Conservation (phyloP, 2,329 filamentous ascomycete genomes). For the Triangularia verruculosa region DNA sequence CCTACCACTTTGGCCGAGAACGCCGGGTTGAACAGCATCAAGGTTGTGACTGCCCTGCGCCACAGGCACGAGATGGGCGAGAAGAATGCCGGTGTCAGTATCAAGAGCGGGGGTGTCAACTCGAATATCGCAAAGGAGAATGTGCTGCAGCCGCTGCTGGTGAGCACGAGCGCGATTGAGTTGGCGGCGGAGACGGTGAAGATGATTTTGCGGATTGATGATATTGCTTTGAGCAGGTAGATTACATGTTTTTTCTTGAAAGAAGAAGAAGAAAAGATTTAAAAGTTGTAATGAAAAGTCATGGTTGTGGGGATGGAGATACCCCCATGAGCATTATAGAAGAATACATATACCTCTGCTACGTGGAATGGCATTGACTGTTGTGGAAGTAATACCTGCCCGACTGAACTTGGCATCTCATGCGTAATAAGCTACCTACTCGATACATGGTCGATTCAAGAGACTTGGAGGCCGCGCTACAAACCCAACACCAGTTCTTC, state of each 20-base stretch:
- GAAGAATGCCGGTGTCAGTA: slow-evolving; percentile 94
- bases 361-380: too few species aligned
- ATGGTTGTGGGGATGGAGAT: not conserved
- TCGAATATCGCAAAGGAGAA: slow-evolving; percentile 96
- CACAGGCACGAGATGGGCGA: slow-evolving; percentile 94
- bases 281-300: not conserved
- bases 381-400: too few species aligned
- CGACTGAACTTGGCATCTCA: not conserved
- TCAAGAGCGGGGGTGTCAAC: slow-evolving; percentile 96
- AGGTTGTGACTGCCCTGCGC: slow-evolving; percentile 92
- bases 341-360: not conserved
- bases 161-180: slow-evolving; percentile 97
- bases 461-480: too few species aligned
- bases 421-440: too few species aligned
- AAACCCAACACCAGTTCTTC: too few species aligned
- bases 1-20: slow-evolving; percentile 97
- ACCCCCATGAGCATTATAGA: not conserved
- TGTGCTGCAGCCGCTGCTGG: slow-evolving; percentile 89
- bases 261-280: not conserved
- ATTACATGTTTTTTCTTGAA: slow-evolving; percentile 11
- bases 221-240: slow-evolving; percentile 63
- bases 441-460: too few species aligned
- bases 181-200: slow-evolving; percentile 97
- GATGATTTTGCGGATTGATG: slow-evolving; percentile 74
- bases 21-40: slow-evolving; percentile 95